phyloP scores from a whole-genome alignment of 164 flowering plant genomes.

The Magnolia changhungtana region DNA sequence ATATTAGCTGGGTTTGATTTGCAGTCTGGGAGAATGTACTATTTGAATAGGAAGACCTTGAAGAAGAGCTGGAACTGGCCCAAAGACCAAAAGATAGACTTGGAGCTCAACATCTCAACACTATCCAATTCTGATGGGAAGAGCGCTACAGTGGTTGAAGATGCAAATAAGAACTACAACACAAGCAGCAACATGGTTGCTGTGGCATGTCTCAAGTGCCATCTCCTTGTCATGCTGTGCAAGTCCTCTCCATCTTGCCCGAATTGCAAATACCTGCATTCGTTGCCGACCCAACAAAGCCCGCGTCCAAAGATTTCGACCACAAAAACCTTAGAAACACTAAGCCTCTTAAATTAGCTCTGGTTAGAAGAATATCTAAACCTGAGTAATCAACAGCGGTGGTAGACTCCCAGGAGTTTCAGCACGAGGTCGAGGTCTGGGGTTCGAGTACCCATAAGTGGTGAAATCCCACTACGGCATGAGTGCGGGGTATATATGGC shows the following conservation, averaged over 20 bases:
- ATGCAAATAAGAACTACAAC: constrained; percentile 15
- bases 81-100: constrained; percentile 45
- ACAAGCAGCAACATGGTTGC: constrained; percentile 50
- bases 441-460: too few species aligned
- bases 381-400: neutral
- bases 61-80: constrained; percentile 56
- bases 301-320: constrained; percentile 15
- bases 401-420: too few species aligned
- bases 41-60: constrained; percentile 49
- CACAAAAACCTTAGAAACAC: constrained; percentile 36
- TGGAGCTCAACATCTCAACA: constrained; percentile 61
- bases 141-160: neutral
- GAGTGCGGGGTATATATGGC: neutral
- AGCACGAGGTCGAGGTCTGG: too few species aligned
- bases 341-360: constrained; percentile 34
- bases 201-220: constrained; percentile 65
- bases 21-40: constrained; percentile 69
- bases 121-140: constrained; percentile 13
- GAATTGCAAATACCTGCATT: constrained; percentile 67
- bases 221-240: constrained; percentile 64
- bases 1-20: constrained; percentile 1
- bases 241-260: constrained; percentile 68
- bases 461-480: too few species aligned
- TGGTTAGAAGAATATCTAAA: neutral
- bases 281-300: constrained; percentile 30